These are phyloP conservation scores for Eucalyptus erythrocorys DNA, from an alignment of 345 rosid genomes.

Conservation along the genomic window DNA sequence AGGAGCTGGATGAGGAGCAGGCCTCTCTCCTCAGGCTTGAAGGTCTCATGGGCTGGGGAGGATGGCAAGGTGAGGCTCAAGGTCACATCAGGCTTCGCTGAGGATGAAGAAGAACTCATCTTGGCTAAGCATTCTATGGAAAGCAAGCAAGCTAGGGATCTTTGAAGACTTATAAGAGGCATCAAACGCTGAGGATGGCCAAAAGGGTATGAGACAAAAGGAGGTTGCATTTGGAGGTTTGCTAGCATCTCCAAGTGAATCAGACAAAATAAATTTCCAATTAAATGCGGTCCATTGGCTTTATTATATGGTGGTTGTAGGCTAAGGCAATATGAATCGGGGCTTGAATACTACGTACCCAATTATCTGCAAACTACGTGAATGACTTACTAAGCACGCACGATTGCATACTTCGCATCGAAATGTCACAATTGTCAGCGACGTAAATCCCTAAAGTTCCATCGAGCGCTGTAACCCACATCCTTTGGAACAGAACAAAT, in stretches of 20 bases:
- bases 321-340: background rate
- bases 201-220: background rate
- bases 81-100: constrained; percentile 22
- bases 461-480: background rate
- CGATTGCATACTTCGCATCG: background rate
- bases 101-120: constrained; percentile 4
- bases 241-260: background rate
- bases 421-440: background rate
- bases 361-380: background rate
- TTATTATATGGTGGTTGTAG: background rate
- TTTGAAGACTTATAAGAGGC: background rate
- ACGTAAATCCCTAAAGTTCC: background rate
- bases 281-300: background rate
- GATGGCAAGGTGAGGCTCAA: constrained; percentile 26
- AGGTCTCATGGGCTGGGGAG: background rate
- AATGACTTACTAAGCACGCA: background rate
- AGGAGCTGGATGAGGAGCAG: constrained; percentile 38
- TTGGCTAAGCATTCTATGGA: background rate
- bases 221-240: background rate
- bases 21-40: constrained; percentile 23
- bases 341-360: background rate
- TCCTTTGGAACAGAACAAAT: background rate
- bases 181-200: background rate
- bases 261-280: background rate
- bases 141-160: background rate